These are phyloP conservation scores for Stachybotrys chartarum DNA, from an alignment of 2,329 filamentous ascomycete genomes.

Conservation along the genomic window DNA sequence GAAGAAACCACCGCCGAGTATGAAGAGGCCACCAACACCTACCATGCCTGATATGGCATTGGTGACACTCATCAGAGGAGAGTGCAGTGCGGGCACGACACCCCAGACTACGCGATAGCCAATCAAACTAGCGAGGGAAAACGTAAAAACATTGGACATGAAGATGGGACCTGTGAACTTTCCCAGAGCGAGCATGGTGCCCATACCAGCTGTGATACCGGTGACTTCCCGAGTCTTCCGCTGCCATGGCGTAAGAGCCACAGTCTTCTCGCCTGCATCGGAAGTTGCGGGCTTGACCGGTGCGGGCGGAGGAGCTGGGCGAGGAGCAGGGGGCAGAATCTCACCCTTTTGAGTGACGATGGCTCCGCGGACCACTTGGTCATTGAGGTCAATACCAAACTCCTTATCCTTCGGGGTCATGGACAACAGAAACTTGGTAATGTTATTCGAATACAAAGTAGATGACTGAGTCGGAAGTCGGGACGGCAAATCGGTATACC, in stretches of 20 bases:
- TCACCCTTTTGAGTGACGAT: constrained; percentile 77
- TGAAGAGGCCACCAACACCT: constrained; percentile 79
- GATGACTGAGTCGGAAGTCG: constrained; percentile 83
- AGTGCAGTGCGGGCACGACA: constrained; percentile 75
- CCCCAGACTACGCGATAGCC: constrained; percentile 89
- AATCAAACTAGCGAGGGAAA: constrained; percentile 75
- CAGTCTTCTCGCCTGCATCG: constrained; percentile 42
- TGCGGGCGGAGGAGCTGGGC: constrained; percentile 52
- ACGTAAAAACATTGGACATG: constrained; percentile 83
- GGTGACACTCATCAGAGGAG: constrained; percentile 85
- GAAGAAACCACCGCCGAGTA: constrained; percentile 75
- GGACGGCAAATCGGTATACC: constrained; percentile 83
- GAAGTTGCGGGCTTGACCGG: constrained; percentile 32
- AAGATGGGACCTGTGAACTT: constrained; percentile 77
- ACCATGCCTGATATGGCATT: constrained; percentile 93
- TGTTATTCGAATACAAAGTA: constrained; percentile 89
- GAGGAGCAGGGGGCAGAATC: constrained; percentile 67
- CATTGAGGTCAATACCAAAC: constrained; percentile 72
- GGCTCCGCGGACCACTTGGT: constrained; percentile 79
- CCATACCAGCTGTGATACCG: constrained; percentile 70
- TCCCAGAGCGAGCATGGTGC: constrained; percentile 64
- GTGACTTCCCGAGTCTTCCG: constrained; percentile 70
- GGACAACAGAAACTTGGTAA: constrained; percentile 79
- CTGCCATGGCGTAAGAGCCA: constrained; percentile 75
- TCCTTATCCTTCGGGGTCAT: constrained; percentile 71